A percentile compares a stretch with the other conserved stretches of the same genome.
These are phyloP conservation scores for Jaenimonas drosophilae DNA, from an alignment of 208 protist species.

Conservation along the genomic window DNA sequence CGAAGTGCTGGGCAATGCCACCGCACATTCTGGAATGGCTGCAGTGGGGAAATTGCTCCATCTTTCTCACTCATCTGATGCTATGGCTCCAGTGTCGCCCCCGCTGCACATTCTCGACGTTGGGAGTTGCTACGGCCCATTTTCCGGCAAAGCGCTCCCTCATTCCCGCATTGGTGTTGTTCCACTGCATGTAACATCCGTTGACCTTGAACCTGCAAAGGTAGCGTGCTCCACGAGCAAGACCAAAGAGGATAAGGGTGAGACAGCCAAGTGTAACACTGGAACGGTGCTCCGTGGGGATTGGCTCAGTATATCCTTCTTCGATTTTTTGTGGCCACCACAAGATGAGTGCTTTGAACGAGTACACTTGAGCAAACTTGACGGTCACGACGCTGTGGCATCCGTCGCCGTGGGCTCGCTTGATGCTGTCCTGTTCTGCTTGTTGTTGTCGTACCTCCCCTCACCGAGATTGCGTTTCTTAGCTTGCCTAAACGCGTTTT, in stretches of 20 bases:
- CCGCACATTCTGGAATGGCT: background rate
- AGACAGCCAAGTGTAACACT: background rate
- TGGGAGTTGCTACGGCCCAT: conserved; percentile 80
- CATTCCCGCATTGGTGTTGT: conserved; percentile 20
- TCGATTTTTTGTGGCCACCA: conserved; percentile 4
- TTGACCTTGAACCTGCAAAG: conserved; percentile 57
- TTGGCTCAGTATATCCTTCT: conserved; percentile 55
- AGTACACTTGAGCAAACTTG: background rate
- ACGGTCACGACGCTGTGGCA: background rate
- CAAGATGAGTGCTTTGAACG: background rate
- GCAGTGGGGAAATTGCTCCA: background rate
- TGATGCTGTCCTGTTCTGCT: conserved; percentile 75
- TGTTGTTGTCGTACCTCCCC: conserved; percentile 81
- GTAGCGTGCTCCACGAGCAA: background rate
- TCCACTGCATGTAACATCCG: conserved; percentile 37
- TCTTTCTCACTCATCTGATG: background rate
- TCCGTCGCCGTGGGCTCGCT: conserved; percentile 21
- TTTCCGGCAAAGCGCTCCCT: conserved; percentile 16
- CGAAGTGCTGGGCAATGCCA: background rate
- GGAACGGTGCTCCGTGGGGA: conserved; percentile 35
- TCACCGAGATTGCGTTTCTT: conserved; percentile 56
- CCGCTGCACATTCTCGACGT: conserved; percentile 62
- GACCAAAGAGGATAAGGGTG: background rate
- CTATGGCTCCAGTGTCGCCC: conserved; percentile 1
- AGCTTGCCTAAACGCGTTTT: conserved; percentile 66